Conservation (phyloP, 805 yeast species). For the Myxozyma sirexii region DNA sequence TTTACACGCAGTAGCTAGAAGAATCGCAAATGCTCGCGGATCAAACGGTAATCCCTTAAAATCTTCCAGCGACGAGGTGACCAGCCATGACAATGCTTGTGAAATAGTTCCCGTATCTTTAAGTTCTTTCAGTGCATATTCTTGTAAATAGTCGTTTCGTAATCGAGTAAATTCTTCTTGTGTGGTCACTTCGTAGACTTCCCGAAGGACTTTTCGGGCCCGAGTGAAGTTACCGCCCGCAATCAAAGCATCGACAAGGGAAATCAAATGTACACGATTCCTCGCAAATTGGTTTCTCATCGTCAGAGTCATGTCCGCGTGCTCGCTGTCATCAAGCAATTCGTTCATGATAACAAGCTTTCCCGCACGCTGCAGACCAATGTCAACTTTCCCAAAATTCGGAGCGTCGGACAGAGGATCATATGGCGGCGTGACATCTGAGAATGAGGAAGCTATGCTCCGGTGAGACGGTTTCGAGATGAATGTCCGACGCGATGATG, state of each 20-base stretch:
- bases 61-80: background rate
- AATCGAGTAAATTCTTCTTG: conserved; percentile 24
- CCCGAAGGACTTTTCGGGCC: conserved; percentile 28
- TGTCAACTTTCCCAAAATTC: background rate
- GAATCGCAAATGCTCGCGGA: conserved; percentile 17
- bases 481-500: background rate
- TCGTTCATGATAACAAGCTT: conserved; percentile 24
- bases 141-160: conserved; percentile 24
- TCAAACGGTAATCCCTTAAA: conserved; percentile 11
- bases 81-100: conserved; percentile 13
- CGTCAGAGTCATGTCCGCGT: background rate
- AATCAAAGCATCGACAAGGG: conserved; percentile 35
- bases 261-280: conserved; percentile 16
- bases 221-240: conserved; percentile 29
- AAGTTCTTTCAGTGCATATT: conserved; percentile 12
- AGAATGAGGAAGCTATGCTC: background rate
- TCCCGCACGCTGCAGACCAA: conserved; percentile 9
- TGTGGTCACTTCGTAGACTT: conserved; percentile 13
- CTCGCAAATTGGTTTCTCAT: conserved; percentile 14
- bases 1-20: conserved; percentile 16
- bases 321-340: background rate
- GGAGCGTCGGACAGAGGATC: conserved; percentile 1
- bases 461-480: conserved; percentile 1
- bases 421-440: background rate
- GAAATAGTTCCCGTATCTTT: conserved; percentile 9